These are phyloP conservation scores for Trichomonas gallinae DNA, from an alignment of 208 protist genomes.

Conservation along the genomic window DNA sequence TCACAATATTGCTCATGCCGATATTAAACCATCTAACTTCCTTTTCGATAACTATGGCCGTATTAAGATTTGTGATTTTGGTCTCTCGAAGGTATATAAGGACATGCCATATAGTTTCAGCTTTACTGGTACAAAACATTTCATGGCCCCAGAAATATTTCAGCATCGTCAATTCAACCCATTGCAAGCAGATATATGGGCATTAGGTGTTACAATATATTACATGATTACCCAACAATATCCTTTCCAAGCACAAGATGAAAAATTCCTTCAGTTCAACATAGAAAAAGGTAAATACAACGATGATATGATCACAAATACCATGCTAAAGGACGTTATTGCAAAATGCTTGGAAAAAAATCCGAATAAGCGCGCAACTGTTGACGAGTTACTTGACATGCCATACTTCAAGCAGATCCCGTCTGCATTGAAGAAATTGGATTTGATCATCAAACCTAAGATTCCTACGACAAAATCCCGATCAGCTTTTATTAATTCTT, in stretches of 20 bases:
- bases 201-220: neutral
- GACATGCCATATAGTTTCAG: neutral
- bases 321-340: neutral
- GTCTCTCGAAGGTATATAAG: slow-evolving; percentile 28
- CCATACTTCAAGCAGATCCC: neutral
- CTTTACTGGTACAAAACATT: neutral
- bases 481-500: neutral
- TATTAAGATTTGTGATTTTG: slow-evolving; percentile 53
- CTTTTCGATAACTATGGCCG: slow-evolving; percentile 41
- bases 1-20: slow-evolving; percentile 43
- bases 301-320: neutral
- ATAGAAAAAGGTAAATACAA: neutral
- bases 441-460: neutral
- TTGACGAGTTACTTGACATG: neutral
- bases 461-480: neutral
- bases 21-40: slow-evolving; percentile 55
- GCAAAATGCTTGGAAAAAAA: neutral
- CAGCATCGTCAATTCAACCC: neutral
- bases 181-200: neutral
- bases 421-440: neutral
- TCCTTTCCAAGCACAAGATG: neutral
- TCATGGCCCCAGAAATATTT: neutral
- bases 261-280: neutral
- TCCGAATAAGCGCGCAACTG: neutral
- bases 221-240: neutral